Base-by-base conservation (phyloP, 441 rosid genomes). In the Pelargonium cotyledonis region DNA sequence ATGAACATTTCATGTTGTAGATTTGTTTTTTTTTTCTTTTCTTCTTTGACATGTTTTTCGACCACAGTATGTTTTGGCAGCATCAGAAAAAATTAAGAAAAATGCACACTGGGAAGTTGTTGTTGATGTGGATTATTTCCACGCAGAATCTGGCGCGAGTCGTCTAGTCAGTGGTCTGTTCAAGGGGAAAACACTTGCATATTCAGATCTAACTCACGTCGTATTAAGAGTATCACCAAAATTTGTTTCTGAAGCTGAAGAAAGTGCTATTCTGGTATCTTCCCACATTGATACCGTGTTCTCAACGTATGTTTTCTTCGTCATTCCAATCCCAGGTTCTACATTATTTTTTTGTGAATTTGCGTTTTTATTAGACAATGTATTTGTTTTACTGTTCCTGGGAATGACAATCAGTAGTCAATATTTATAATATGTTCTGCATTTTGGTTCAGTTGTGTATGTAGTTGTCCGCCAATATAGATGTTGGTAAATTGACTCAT, bases 201-300 rank as follows among this genome's bases (percentile, higher is more conserved):
- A 95, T 84, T 86, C 97, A 44, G 91, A 91, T 81, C 81, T 95
- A 65, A 81, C 76, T 70, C 97, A 95, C 74, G 66, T 92, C 44
- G 65, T 95, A 40, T 68, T 91, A 64, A 85, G 94, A 83, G 78
- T 95, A 66, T 71, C 80, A 78, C 97, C 99, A n/a, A 95, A 91
- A 76, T 88, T 80, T 86, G 83, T 72, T 75, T 76, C 86, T 65
- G 90, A 87, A 66, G 96, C 94, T 70, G 84, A 70, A 67, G 96
- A 95, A 68, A 86, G 82, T 78, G 85, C 97, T 55, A 86, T 95
- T 76, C 86, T 95, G 26, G 86, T 90, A 77, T 91, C 97, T 55
- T 92, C 99, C 74, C 99, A 95, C 79, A 85, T 91, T 74, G 99
- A 95, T 78, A 88, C 97, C 4, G 97, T 91, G 73, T 88, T 89